Evolutionary conservation across 306 rosid species (phyloP).

Genomic region (Prunus kanzakura): DNA sequence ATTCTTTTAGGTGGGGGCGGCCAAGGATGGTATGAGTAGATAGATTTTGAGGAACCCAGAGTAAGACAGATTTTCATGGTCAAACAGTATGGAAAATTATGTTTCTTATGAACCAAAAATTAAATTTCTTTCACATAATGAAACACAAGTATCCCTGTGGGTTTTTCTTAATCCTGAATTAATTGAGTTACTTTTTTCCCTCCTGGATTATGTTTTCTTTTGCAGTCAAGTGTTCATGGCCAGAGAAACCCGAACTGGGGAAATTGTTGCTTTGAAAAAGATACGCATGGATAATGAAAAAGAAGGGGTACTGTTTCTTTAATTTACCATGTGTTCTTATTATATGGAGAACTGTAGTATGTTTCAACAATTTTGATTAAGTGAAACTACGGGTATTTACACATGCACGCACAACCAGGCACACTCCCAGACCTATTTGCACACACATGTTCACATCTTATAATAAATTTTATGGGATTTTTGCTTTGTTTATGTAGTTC

Average conservation of each 20-base stretch:
- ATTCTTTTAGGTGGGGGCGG: background rate
- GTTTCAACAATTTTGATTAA: slow-evolving; percentile 4
- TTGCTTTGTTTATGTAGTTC: slow-evolving; percentile 41
- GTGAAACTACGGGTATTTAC: background rate
- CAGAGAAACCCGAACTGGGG: slow-evolving; percentile 59
- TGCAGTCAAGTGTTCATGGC: slow-evolving; percentile 78
- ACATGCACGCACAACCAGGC: background rate
- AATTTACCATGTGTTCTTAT: background rate
- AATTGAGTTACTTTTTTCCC: background rate
- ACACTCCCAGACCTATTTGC: background rate
- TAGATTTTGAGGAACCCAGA: background rate
- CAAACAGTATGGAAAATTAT: too few species aligned
- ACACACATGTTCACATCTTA: background rate
- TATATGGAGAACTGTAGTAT: background rate
- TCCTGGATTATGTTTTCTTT: slow-evolving; percentile 6
- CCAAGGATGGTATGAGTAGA: background rate
- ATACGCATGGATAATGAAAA: slow-evolving; percentile 75
- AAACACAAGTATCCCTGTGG: background rate
- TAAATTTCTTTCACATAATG: background rate
- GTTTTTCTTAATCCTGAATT: background rate
- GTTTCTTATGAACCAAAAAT: too few species aligned
- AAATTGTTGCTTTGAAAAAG: slow-evolving; percentile 73
- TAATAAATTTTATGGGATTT: background rate
- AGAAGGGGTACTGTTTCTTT: slow-evolving; percentile 52
- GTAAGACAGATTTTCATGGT: background rate